These are phyloP conservation scores for Dictyostelium brefeldianum DNA, from an alignment of 78 protist species.

Conservation along the genomic window DNA sequence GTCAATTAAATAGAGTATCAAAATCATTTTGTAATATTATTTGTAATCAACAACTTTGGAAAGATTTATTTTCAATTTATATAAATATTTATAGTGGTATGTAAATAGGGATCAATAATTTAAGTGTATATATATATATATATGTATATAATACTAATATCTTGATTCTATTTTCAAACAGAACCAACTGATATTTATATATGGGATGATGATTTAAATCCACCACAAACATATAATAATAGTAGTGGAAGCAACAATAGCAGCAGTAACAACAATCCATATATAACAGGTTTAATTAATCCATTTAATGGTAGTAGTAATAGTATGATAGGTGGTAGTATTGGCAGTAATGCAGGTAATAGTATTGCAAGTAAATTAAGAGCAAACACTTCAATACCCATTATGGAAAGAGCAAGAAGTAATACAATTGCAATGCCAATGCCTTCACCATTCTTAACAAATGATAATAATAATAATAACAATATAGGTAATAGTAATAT, in stretches of 20 bases:
- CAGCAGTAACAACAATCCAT: not conserved
- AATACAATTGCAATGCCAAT: constrained; percentile 2
- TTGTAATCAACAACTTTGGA: constrained; percentile 41
- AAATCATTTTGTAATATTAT: constrained; percentile 4
- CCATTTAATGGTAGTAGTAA: not conserved
- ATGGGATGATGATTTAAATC: constrained; percentile 53
- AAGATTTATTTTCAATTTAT: constrained; percentile 19
- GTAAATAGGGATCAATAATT: not conserved
- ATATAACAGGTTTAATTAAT: not conserved
- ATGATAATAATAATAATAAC: not conserved
- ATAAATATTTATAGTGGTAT: constrained; percentile 26
- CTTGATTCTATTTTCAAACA: not conserved
- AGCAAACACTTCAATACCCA: constrained; percentile 6
- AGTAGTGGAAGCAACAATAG: not conserved
- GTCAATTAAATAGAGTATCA: not conserved
- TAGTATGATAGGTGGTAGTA: not conserved
- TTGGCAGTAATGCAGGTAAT: not conserved
- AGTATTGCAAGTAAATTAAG: not conserved
- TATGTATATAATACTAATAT: not conserved
- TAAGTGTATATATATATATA: not conserved
- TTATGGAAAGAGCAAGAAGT: constrained; percentile 6
- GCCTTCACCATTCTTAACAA: not conserved
- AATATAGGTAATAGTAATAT: not conserved
- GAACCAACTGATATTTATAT: constrained; percentile 42
- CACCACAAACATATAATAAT: not conserved